Evolutionary conservation across 2,329 filamentous ascomycete genomes (phyloP).

Genomic region (Lecanoromycetidae sp.): DNA sequence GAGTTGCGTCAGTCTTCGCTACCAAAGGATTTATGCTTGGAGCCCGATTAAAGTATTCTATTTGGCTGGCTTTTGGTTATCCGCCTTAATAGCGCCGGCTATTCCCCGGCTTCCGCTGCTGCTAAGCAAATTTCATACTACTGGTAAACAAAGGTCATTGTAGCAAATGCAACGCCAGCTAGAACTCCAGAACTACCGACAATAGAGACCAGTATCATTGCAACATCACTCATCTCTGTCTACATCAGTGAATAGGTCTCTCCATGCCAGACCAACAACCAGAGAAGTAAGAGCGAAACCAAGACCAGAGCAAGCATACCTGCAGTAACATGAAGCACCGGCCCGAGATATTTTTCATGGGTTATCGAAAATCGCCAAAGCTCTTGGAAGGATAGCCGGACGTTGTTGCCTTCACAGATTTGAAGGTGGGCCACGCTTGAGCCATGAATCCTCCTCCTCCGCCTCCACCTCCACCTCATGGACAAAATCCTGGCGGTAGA

Average conservation of each 20-base stretch:
- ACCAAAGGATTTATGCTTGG: background rate
- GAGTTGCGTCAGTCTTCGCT: background rate
- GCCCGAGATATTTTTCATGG: constrained; percentile 9
- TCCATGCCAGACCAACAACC: too few species aligned
- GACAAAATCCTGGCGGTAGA: constrained; percentile 58
- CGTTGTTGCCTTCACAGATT: too few species aligned
- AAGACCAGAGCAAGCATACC: constrained; percentile 2
- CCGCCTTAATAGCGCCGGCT: background rate
- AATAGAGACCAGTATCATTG: background rate
- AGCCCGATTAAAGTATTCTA: background rate
- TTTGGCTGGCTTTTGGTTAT: background rate
- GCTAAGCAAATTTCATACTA: background rate
- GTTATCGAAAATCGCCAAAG: constrained; percentile 11
- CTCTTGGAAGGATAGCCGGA: background rate
- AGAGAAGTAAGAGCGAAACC: background rate
- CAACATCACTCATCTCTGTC: background rate
- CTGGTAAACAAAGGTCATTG: constrained; percentile 1
- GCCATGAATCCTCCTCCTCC: constrained; percentile 27
- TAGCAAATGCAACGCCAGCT: background rate
- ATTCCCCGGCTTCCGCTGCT: background rate
- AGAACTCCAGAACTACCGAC: too few species aligned
- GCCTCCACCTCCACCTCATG: constrained; percentile 78
- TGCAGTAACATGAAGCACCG: constrained; percentile 18
- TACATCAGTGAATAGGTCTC: too few species aligned
- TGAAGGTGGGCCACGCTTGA: background rate